Base-by-base conservation (phyloP, 257 asterid genomes). In the Nicotiana undulata region DNA sequence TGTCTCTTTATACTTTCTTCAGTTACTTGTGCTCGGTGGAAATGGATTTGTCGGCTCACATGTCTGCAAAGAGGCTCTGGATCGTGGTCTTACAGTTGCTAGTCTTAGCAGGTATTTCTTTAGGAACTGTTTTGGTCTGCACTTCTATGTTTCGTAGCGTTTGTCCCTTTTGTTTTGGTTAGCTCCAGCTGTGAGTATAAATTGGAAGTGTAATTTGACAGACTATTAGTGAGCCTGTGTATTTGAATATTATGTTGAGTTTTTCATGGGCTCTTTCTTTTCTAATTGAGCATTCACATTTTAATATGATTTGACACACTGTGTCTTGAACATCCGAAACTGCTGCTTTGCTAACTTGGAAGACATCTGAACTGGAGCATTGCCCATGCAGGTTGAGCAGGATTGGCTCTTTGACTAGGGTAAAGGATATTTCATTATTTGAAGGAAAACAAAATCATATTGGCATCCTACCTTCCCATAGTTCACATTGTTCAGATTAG, bases 31-130 rank as follows among this genome's bases (percentile, higher is more conserved):
- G 88, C 90, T 96, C 31, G 99, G 99, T 17, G 99, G 98, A 84
- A 96, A 90, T 87, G 99, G 99, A 63, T 96, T 91, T 85, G 99
- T 96, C 74, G 99, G 99, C 52, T 93, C 98, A 72, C 98, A 96
- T 87, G 66, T 96, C 80, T 96, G 98, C 86, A 89, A 89, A 88
- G 99, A 96, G 87, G 99, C 98, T 82, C 58, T 92, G 81, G 84
- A 85, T 74, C 90, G 89, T 75, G 98, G 98, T 79, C 78, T 96
- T 63, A 80, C 90, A 8, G 95, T 94, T 80, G 93, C 94, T 84
- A 96, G 99, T 86, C 97, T 96, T 67, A 96, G 90, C 93, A 96
- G 99, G 99, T 96, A 83, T 46, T 46, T 13, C 18, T 24, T 15
- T 72, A 3, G 22, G 24, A 46, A 22, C 60, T 72, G 8, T 46